Base-by-base conservation (phyloP, 495 filamentous ascomycete genomes). In the Chaetomium cochliodes region DNA sequence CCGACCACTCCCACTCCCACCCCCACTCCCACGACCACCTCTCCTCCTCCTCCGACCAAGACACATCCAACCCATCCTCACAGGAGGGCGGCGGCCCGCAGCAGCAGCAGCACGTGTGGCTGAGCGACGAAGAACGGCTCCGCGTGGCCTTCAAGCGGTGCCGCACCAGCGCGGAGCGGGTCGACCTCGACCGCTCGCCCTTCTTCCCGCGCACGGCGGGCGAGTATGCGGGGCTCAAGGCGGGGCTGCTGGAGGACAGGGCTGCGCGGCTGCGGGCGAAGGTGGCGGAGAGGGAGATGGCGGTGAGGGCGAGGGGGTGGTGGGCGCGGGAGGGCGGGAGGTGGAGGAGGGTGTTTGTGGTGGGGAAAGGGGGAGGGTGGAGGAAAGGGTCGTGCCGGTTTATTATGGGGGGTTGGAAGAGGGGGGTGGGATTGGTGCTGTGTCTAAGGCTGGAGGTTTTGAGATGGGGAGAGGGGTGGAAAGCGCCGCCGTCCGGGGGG, bases 141-240 rank as follows among this genome's bases (percentile, higher is more conserved):
- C 47, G 58, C 11, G 30, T 61, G 5, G 22, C 20, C 47, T 61
- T 42, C 58, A 37, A 39, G 47, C 46, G 58, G 0, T 13, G 20
- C 28, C 28, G 20, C n/a, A 20, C 30, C 30, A 52, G 18, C 12
- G 58, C 58, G 12, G 28, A 18, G 7, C 25, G 26, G 46, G 28
- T 41, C 9, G 58, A 46, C 30, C 46, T 61, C 47, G 47, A 61
- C 30, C n/a, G 47, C n/a, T 52, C 58, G 4, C 58, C 58, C 58
- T 61, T 52, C 47, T 61, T 61, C 47, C 58, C 58, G 9, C 39
- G n/a, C 22, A 61, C 58, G 20, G 30, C 20, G 20, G 58, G 11
- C 47, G 58, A 52, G 20, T 52, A 52, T 11, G 58, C 23, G 13
- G 58, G 58, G 12, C 20, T 51, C n/a, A 51, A 52, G 58, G 58